These are phyloP conservation scores for Oryza glumipatula DNA, from an alignment of 176 grass and related monocot genomes.

Conservation along the genomic window DNA sequence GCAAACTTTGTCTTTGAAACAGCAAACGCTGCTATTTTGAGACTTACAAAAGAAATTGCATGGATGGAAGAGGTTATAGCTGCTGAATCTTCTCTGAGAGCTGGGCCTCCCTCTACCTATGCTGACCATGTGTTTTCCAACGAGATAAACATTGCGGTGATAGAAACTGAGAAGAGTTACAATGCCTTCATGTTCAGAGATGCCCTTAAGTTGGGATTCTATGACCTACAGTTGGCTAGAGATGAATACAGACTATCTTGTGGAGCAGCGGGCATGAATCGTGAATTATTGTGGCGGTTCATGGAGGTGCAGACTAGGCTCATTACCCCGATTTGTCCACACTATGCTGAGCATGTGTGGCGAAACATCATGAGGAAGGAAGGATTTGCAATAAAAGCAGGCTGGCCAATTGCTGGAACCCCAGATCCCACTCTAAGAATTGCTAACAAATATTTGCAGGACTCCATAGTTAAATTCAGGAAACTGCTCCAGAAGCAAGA, in stretches of 20 bases:
- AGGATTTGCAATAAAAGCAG: constrained; percentile 67
- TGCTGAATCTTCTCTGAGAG: constrained; percentile 61
- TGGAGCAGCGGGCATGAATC: constrained; percentile 70
- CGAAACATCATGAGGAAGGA: constrained; percentile 58
- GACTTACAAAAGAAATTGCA: constrained; percentile 77
- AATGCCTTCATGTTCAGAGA: constrained; percentile 83
- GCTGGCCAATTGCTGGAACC: constrained; percentile 60
- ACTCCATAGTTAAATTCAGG: constrained; percentile 67
- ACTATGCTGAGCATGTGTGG: constrained; percentile 79
- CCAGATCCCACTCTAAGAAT: constrained; percentile 48
- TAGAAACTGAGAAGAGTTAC: constrained; percentile 74
- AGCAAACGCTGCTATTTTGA: constrained; percentile 76
- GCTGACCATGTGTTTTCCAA: constrained; percentile 79
- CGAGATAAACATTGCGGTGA: constrained; percentile 70
- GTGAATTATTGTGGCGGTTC: constrained; percentile 56
- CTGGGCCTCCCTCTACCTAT: constrained; percentile 53
- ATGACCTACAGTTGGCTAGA: constrained; percentile 75
- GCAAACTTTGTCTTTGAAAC: constrained; percentile 92
- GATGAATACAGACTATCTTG: constrained; percentile 82
- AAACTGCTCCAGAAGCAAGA: constrained; percentile 69
- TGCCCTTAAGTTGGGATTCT: constrained; percentile 77
- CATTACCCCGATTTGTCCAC: constrained; percentile 67
- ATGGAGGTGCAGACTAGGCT: constrained; percentile 75
- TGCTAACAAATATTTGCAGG: constrained; percentile 73
- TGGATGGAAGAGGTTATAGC: constrained; percentile 86